These are phyloP conservation scores for Kickxella alabastrina DNA, from an alignment of 192 early-diverging fungal genomes.

Conservation along the genomic window DNA sequence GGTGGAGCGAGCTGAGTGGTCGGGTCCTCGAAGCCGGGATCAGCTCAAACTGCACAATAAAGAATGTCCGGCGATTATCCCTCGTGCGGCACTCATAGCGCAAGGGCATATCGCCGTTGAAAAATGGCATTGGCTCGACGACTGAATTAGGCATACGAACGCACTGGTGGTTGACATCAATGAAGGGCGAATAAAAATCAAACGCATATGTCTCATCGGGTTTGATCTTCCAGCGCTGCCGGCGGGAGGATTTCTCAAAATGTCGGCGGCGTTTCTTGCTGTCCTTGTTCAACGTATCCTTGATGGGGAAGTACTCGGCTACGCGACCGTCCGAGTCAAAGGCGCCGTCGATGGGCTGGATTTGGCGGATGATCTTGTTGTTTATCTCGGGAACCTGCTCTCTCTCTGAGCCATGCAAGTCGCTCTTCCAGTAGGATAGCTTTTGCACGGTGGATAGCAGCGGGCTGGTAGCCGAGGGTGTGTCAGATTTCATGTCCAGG, in stretches of 20 bases:
- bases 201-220: conserved; percentile 42
- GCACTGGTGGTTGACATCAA: conserved; percentile 54
- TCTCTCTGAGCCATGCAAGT: conserved; percentile 34
- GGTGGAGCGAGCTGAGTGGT: conserved; percentile 24
- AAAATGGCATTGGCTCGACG: conserved; percentile 51
- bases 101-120: conserved; percentile 46
- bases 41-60: conserved; percentile 51
- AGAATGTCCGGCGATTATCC: conserved; percentile 41
- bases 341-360: conserved; percentile 46
- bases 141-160: conserved; percentile 52
- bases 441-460: conserved; percentile 48
- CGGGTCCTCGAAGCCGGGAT: conserved; percentile 42
- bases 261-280: conserved; percentile 49
- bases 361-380: conserved; percentile 47
- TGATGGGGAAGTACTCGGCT: conserved; percentile 48
- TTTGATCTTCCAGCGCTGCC: conserved; percentile 41
- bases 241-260: conserved; percentile 48
- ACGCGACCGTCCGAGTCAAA: conserved; percentile 43
- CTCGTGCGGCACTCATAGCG: conserved; percentile 51
- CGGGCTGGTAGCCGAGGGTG: conserved; percentile 47
- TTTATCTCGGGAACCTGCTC: conserved; percentile 41
- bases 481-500: conserved; percentile 51
- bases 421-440: conserved; percentile 49
- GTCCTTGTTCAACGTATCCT: conserved; percentile 43
- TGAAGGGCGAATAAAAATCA: conserved; percentile 52